Evolutionary conservation across 768 basidiomycete species (phyloP), one percentile per base, ranked within the genome.

Genomic region (Mycena albidolilacea): DNA sequence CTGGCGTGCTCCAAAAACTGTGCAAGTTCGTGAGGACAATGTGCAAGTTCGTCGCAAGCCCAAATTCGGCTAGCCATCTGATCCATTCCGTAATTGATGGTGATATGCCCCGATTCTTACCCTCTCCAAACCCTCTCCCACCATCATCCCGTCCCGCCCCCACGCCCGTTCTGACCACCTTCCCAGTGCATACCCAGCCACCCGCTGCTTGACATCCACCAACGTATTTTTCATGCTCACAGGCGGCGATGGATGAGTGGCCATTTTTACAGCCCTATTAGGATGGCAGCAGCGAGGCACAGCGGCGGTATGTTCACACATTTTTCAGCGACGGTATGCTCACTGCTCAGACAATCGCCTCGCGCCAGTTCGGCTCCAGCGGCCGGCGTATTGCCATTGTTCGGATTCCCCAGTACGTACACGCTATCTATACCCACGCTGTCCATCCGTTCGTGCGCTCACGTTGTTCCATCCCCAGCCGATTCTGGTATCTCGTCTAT

Each of bases 11-110:
- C 64, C 50, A 41, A 35, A 54, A 54, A 65, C 64, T 3, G 50
- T 66, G 64, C 11, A 66, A 66, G 64, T 57, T 55, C 35, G 59
- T 60, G 39, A 66, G 64, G 48, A 62, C 61, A 46, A 35, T n/a
- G 19, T 52, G 63, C 35, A 64, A 64, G 52, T 57, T 66, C 64
- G 52, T 66, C 54, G 23, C 12, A 43, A 66, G 64, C 54, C 64
- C 41, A 66, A 41, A 55, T 66, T 66, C 37, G 50, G 64, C 39
- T n/a, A 55, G 50, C 52, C 50, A 55, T 37, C 62, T 63, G 62
- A 63, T 63, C 23, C 23, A 44, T 43, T 52, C 48, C 35, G 50
- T 46, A 15, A 67, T 44, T 30, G 54, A 21, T 58, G 39, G 54
- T 44, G 41, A 30, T 67, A 39, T 14, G n/a, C 62, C 38, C 43